phyloP scores from a whole-genome alignment of 768 basidiomycete species.

The Hygrophoropsis aurantiaca region DNA sequence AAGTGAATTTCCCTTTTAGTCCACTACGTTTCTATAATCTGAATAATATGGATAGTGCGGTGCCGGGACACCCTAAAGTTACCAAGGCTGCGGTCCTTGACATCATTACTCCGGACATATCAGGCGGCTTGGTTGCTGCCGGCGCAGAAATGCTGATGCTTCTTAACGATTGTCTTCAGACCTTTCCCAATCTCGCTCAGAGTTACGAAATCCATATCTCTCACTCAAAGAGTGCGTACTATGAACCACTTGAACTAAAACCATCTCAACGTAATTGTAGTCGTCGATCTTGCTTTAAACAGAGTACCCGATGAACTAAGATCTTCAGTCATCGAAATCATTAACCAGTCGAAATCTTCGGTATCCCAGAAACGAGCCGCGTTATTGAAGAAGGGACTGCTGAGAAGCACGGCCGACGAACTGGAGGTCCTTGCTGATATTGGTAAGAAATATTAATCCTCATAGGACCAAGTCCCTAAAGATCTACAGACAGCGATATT shows the following conservation, averaged over 20 bases:
- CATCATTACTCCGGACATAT: slow-evolving; percentile 76
- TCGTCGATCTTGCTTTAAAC: slow-evolving; percentile 62
- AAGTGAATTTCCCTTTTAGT: slow-evolving; percentile 42
- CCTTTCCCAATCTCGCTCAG: slow-evolving; percentile 67
- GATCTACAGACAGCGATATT: slow-evolving; percentile 56
- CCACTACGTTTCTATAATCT: slow-evolving; percentile 5
- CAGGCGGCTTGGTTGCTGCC: slow-evolving; percentile 62
- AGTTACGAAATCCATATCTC: slow-evolving; percentile 78
- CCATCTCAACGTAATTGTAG: slow-evolving; percentile 35
- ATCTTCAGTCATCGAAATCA: slow-evolving; percentile 58
- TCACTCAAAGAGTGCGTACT: slow-evolving; percentile 65
- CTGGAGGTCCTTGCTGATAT: slow-evolving; percentile 67
- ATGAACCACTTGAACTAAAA: neutral
- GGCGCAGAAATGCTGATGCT: slow-evolving; percentile 74
- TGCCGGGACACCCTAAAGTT: slow-evolving; percentile 71
- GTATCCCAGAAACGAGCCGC: slow-evolving; percentile 67
- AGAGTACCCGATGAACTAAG: slow-evolving; percentile 61
- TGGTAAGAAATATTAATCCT: slow-evolving; percentile 38
- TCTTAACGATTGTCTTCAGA: slow-evolving; percentile 62
- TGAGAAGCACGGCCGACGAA: slow-evolving; percentile 69
- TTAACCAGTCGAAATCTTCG: slow-evolving; percentile 64
- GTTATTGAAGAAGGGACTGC: slow-evolving; percentile 67
- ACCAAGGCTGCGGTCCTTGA: slow-evolving; percentile 80
- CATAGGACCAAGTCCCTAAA: neutral
- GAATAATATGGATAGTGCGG: slow-evolving; percentile 39